Evolutionary conservation across 177 flowering plant genomes (phyloP), one percentile per base, ranked within the genome.

Genomic region (Vitis hybrid): DNA sequence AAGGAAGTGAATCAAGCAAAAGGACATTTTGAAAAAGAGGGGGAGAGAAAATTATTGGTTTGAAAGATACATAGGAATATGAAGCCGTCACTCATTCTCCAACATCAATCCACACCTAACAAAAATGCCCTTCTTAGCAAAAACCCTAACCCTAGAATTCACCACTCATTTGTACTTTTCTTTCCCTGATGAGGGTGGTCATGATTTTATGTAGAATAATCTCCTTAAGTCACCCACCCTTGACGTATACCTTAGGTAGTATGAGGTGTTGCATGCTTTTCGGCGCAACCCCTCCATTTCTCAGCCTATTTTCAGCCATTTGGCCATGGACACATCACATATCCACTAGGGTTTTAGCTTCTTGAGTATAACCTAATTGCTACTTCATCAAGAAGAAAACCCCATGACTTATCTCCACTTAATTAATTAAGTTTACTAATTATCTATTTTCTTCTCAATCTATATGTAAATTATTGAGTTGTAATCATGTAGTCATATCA

Each of bases 31-130:
- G 48, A 39, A n/a, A 13, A 53, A 26, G 18, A 53, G 64, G 22
- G 50, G 31, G 62, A 50, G 61, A 26, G 16, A 31, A 20, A 71
- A 78, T 71, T 68, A 78, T 78, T 77, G 79, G 78, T 48, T 45
- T 49, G 20, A 68, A 63, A 48, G 68, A 69, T 39, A 39, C 45
- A 39, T 54, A 67, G 76, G 77, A 74, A 68, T 59, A 71, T 77
- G 55, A 79, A 83, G 76, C 80, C 82, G 80, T 83, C 81, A 86
- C 89, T 82, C 87, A 59, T 82, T 73, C 73, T 79, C 73, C 77
- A 82, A 80, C 76, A 75, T 69, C 72, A 7, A 68, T 22, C 71
- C 62, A n/a, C 67, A 76, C 77, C 76, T 71, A 70, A 73, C 81
- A 34, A 59, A 71, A 70, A 57, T 79, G 51, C 74, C 80, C 64